phyloP scores from a whole-genome alignment of 1,284 basidiomycete species.

The Fomitopsis palustris region DNA sequence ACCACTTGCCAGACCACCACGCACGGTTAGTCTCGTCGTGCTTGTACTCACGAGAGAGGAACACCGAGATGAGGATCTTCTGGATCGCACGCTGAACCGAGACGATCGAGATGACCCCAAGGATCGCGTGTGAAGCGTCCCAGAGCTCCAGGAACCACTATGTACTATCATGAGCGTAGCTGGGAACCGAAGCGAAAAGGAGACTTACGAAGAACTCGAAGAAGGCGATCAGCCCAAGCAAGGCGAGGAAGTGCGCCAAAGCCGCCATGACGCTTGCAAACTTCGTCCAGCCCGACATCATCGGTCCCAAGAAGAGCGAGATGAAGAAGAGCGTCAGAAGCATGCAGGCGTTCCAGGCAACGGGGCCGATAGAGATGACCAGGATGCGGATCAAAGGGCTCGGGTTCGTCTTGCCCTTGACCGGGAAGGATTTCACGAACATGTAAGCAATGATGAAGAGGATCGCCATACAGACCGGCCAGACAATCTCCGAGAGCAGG shows the following conservation, averaged over 20 bases:
- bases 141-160: conserved; percentile 97
- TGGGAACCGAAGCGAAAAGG: not conserved
- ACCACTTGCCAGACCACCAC: conserved; percentile 99
- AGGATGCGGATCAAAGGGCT: conserved; percentile 88
- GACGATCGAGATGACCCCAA: conserved; percentile 84
- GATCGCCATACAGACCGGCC: conserved; percentile 74
- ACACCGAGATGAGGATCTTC: conserved; percentile 90
- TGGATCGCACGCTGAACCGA: conserved; percentile 88
- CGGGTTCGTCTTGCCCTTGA: conserved; percentile 57
- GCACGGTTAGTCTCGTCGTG: conserved; percentile 96
- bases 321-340: conserved; percentile 86
- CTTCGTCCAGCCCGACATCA: conserved; percentile 82
- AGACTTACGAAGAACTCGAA: conserved; percentile 90
- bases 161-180: conserved; percentile 17
- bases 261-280: conserved; percentile 92
- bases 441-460: conserved; percentile 88
- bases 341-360: conserved; percentile 94
- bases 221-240: conserved; percentile 83
- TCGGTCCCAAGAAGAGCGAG: conserved; percentile 89
- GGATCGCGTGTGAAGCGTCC: conserved; percentile 91
- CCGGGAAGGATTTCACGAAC: conserved; percentile 86
- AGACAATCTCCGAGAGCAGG: conserved; percentile 83
- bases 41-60: conserved; percentile 93
- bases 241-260: conserved; percentile 75
- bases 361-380: conserved; percentile 89